Evolutionary conservation across 306 rosid species (phyloP).

Genomic region (Vigna mungo): DNA sequence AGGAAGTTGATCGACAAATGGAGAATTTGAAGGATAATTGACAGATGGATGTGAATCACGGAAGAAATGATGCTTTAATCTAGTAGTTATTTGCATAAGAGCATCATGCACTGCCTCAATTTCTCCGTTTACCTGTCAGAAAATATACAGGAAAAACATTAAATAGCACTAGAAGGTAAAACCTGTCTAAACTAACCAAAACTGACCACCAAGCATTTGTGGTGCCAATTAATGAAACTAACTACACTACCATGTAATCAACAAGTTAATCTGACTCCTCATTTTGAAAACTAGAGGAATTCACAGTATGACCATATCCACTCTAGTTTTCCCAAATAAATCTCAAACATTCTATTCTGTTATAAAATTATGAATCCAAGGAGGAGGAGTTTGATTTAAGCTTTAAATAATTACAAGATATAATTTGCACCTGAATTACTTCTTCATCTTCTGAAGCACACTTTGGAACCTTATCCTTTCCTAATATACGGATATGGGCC

Average conservation of each 20-base stretch:
- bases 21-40: conserved; percentile 74
- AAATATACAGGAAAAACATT: conserved; percentile 38
- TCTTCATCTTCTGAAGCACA: conserved; percentile 91
- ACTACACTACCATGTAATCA: conserved; percentile 25
- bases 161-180: conserved; percentile 2
- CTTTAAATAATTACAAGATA: conserved; percentile 9
- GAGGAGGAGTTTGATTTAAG: conserved; percentile 7
- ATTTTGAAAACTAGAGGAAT: conserved; percentile 27
- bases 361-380: conserved; percentile 16
- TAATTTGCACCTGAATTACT: conserved; percentile 72
- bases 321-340: conserved; percentile 19
- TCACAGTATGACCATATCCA: not conserved
- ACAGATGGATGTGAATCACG: conserved; percentile 78
- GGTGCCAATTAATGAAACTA: conserved; percentile 22
- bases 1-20: conserved; percentile 71
- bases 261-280: conserved; percentile 25
- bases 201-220: conserved; percentile 21
- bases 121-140: conserved; percentile 84
- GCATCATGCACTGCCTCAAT: conserved; percentile 91
- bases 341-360: not conserved
- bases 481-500: conserved; percentile 86
- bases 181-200: not conserved
- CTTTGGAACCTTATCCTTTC: conserved; percentile 86
- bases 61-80: conserved; percentile 82
- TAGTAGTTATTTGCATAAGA: conserved; percentile 82